Conservation (phyloP, 345 rosid species). For the Noccaea bulbosa region DNA sequence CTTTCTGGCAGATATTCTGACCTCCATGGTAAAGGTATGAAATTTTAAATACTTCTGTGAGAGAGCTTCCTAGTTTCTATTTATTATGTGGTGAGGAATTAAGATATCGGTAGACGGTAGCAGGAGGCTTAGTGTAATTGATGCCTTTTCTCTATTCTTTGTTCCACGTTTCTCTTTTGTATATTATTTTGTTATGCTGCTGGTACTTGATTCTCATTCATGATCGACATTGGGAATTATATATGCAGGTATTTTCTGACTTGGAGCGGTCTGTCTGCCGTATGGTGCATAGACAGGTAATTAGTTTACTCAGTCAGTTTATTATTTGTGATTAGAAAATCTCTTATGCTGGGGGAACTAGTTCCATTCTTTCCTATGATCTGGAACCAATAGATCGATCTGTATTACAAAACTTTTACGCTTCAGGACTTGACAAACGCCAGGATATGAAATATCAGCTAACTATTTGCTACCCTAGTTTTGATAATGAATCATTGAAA, state of each 20-base stretch:
- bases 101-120: constrained; percentile 17
- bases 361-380: constrained; percentile 10
- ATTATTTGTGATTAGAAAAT: constrained; percentile 2
- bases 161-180: constrained; percentile 14
- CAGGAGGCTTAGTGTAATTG: constrained; percentile 11
- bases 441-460: neutral
- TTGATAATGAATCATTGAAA: constrained; percentile 6
- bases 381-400: constrained; percentile 12
- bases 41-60: neutral
- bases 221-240: constrained; percentile 28
- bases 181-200: neutral
- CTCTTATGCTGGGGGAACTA: constrained; percentile 2
- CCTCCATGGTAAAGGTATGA: constrained; percentile 96
- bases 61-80: constrained; percentile 13
- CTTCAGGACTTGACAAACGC: neutral
- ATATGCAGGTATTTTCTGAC: constrained; percentile 94
- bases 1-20: constrained; percentile 93
- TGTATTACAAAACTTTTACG: neutral
- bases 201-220: constrained; percentile 14
- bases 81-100: constrained; percentile 3
- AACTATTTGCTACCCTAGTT: neutral
- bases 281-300: constrained; percentile 93
- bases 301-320: neutral
- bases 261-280: constrained; percentile 95
- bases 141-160: neutral